A percentile compares a stretch with the other conserved stretches of the same genome.
Conservation (phyloP, 129 eudicot species). For the Pseudognaphalium luteoalbum region DNA sequence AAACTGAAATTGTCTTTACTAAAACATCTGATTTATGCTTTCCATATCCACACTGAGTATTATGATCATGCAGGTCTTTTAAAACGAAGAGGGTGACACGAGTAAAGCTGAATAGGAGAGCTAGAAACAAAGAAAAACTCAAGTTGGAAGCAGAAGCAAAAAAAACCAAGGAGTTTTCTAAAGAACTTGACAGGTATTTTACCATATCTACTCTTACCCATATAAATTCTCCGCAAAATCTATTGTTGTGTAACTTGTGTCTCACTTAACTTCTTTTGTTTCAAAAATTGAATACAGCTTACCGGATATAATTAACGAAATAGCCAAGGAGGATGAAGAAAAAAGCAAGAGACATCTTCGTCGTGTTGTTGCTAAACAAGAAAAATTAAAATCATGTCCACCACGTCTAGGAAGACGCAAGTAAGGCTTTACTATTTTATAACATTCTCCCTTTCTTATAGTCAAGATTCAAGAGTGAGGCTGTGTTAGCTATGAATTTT, state of each 20-base stretch:
- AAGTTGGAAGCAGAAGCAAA: slow-evolving; percentile 63
- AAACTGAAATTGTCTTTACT: neutral
- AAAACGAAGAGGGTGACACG: slow-evolving; percentile 70
- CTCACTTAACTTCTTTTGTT: neutral
- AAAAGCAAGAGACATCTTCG: slow-evolving; percentile 68
- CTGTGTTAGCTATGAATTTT: neutral
- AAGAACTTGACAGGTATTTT: slow-evolving; percentile 70
- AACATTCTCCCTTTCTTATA: neutral
- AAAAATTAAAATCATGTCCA: slow-evolving; percentile 63
- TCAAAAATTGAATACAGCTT: slow-evolving; percentile 43
- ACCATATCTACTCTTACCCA: neutral
- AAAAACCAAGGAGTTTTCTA: slow-evolving; percentile 50
- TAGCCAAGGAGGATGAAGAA: slow-evolving; percentile 83
- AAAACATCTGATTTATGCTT: no score
- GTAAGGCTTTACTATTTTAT: slow-evolving; percentile 36
- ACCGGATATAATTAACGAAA: slow-evolving; percentile 70
- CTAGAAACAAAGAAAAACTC: slow-evolving; percentile 55
- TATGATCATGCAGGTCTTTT: slow-evolving; percentile 47
- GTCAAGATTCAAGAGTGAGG: neutral
- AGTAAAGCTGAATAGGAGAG: slow-evolving; percentile 62
- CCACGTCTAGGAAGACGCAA: slow-evolving; percentile 85
- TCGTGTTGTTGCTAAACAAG: slow-evolving; percentile 69
- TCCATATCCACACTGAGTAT: neutral
- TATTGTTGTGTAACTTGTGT: neutral
- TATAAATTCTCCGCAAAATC: neutral